A percentile compares a stretch with the other conserved stretches of the same genome.
These are phyloP conservation scores for Pycnococcus provasolii DNA, from an alignment of 139 green algal genomes.

Conservation along the genomic window DNA sequence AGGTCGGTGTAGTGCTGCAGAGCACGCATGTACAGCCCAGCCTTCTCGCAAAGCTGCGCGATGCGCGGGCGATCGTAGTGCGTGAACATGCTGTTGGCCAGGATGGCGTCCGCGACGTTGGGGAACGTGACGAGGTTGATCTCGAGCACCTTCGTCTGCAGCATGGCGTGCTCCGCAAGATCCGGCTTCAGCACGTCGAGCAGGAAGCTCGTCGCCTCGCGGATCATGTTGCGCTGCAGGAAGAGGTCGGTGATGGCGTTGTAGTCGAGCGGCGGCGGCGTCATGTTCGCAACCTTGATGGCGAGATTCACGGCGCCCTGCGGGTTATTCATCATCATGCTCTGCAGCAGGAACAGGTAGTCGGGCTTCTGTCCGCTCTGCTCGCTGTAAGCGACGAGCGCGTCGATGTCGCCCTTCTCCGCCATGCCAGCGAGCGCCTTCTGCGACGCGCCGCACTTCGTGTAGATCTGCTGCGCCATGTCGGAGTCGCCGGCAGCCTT, in stretches of 20 bases:
- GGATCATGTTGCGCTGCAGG: conserved; percentile 80
- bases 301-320: conserved; percentile 82
- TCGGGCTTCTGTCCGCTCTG: conserved; percentile 71
- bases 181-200: conserved; percentile 89
- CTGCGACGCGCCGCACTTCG: conserved; percentile 52
- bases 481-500: conserved; percentile 50
- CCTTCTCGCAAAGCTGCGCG: conserved; percentile 97
- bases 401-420: conserved; percentile 88
- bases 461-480: conserved; percentile 82
- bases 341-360: conserved; percentile 92
- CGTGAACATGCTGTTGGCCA: conserved; percentile 81
- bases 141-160: conserved; percentile 94
- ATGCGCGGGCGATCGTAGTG: conserved; percentile 95
- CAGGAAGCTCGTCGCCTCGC: conserved; percentile 93
- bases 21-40: conserved; percentile 94
- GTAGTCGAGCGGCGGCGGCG: conserved; percentile 62
- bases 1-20: conserved; percentile 99
- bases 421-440: conserved; percentile 69
- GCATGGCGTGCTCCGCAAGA: conserved; percentile 68
- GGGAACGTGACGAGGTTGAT: conserved; percentile 99
- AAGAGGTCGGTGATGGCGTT: conserved; percentile 96
- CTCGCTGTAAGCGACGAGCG: conserved; percentile 54
- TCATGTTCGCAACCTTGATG: conserved; percentile 83
- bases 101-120: conserved; percentile 92
- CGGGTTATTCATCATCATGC: conserved; percentile 83